Evolutionary conservation across 2,329 filamentous ascomycete species (phyloP), one percentile per base, ranked within the genome.

Genomic region (Botrytis paeoniae): DNA sequence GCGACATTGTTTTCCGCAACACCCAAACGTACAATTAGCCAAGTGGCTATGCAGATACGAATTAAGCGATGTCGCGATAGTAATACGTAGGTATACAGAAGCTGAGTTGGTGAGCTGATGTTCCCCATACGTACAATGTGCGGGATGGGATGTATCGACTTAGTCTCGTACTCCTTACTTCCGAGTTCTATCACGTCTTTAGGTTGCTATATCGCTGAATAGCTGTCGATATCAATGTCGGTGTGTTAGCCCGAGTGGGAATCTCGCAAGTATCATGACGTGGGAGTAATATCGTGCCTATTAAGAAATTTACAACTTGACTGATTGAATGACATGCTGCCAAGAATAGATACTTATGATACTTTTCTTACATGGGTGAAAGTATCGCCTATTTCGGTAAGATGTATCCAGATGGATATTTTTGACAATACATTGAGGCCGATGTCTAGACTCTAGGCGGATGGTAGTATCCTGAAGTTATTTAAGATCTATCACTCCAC

Each of bases 21-120:
- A n/a, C 32, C 29, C 39, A 68, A 16, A 25, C 20, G 20, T 51
- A 57, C 37, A 6, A 60, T 45, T 8, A 39, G 48, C 48, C 62
- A 72, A 60, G 62, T 72, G 70, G 70, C 61, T 48, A 59, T 72
- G 70, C 70, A 72, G 70, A 72, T 72, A 72, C 70, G 70, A 68
- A 72, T 57, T 71, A 54, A 48, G 65, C 65, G 35, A 68, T 41
- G 37, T 45, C 45, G 64, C 64, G 48, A 54, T 54, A n/a, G 25
- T 16, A 25, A 39, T 63, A 37, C 60, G 69, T 65, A 45, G 45
- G 32, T 71, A 54, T 71, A 37, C 32, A 41, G 22, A 25, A n/a
- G 29, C 62, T 66, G 32, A 51, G 43, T 51, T 66, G 63, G 37
- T 68, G 64, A 14, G 37, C 60, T 41, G 45, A 54, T 64, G 14